Conservation (phyloP, 139 green algal genomes). For the Tetradesmus obliquus region DNA sequence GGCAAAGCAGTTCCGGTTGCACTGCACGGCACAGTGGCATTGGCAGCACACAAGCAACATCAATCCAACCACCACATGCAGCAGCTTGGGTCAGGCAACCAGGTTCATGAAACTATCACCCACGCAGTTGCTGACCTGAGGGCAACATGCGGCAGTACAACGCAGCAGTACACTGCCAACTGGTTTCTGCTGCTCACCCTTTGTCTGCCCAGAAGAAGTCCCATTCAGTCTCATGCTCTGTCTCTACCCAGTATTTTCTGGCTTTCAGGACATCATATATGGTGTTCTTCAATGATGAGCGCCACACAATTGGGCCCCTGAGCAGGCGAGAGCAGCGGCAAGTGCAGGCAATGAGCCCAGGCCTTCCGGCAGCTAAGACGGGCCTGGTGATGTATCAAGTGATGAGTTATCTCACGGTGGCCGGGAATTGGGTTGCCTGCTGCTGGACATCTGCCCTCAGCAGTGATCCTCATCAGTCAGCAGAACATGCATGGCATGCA, state of each 20-base stretch:
- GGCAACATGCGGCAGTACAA: not conserved
- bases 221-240: slow-evolving; percentile 67
- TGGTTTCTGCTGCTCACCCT: slow-evolving; percentile 40
- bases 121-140: too few relatives aligned
- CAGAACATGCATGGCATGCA: not conserved
- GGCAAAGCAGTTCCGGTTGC: too few relatives aligned
- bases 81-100: not conserved
- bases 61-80: not conserved
- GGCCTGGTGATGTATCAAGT: not conserved
- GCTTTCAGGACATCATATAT: slow-evolving; percentile 71
- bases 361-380: not conserved
- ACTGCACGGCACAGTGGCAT: too few relatives aligned
- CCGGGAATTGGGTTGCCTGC: not conserved
- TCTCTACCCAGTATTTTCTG: slow-evolving; percentile 64
- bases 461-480: not conserved
- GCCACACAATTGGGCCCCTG: slow-evolving; percentile 65
- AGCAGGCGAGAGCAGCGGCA: not conserved
- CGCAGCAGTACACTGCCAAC: not conserved
- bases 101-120: not conserved
- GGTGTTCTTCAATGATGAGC: slow-evolving; percentile 64
- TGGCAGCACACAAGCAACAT: too few relatives aligned
- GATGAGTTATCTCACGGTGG: not conserved
- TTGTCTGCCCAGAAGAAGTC: slow-evolving; percentile 78
- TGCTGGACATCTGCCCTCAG: slow-evolving; percentile 1
- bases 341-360: not conserved